Base-by-base conservation (phyloP, 2,329 filamentous ascomycete genomes). In the Xylariaceae sp. region DNA sequence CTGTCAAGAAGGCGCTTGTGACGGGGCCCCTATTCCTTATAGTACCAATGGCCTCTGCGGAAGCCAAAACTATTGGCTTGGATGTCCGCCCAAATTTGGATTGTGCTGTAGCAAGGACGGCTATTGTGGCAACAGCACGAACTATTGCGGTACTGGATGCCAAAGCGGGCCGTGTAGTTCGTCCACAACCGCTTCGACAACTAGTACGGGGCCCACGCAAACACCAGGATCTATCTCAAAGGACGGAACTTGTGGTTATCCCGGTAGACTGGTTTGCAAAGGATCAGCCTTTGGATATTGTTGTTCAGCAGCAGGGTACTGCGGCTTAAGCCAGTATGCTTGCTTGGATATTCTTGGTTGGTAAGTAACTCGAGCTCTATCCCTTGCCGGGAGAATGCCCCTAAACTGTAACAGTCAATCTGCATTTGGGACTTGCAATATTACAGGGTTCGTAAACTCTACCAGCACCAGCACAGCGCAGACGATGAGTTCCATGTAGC, bases 51-150 rank as follows among this genome's bases (percentile, higher is more conserved):
- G 48, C 40, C 10, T 43, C 14, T 50, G 48, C 23, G 48, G 48
- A 19, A 43, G 40, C n/a, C 48, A 50, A 14, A 50, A 50, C 20
- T 16, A 50, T 14, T 43, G 21, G 40, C 20, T 40, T 29, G 48
- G 43, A 29, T 50, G 48, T 20, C 48, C 48, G 19, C 48, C 48
- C n/a, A 50, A 50, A 10, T 50, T 50, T 29, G 48, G 48, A 3
- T 14, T 50, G 16, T 50, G 48, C n/a, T 50, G 48, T n/a, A 50
- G 48, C 48, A 12, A 32, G 40, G 16, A 50, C 40, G 48, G 48
- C 4, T 50, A 42, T 32, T 50, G 40, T 19, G 48, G 48, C 16
- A 50, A 50, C 20, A 40, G 40, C 20, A 50, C 48, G 4, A 40
- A 44, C 20, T 50, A 43, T 19, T 50, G 48, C 18, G 20, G 40